phyloP scores from a whole-genome alignment of 345 rosid genomes.

The Ricinus communis region DNA sequence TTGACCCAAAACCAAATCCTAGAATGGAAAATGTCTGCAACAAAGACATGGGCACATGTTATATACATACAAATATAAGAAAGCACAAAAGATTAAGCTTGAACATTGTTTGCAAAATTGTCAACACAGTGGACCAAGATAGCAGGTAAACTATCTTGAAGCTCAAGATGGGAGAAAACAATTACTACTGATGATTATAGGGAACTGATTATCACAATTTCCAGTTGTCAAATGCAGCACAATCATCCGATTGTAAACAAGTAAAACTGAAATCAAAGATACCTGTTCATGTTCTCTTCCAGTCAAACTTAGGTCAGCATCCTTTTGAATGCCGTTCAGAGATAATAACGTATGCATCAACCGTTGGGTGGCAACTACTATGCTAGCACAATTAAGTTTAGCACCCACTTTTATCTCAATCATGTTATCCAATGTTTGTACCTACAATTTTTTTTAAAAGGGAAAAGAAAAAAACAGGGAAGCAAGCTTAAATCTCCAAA shows the following conservation, averaged over 20 bases:
- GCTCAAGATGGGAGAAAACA: not conserved
- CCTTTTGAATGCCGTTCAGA: conserved; percentile 26
- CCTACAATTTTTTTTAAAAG: conserved; percentile 38
- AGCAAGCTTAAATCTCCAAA: conserved; percentile 5
- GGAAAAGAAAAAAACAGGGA: conserved; percentile 12
- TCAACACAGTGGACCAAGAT: too few species aligned
- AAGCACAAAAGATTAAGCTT: not conserved
- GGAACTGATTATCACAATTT: not conserved
- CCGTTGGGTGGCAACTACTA: conserved; percentile 51
- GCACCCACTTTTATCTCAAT: conserved; percentile 43
- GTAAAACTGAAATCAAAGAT: not conserved
- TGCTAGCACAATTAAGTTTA: conserved; percentile 64
- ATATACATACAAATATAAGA: not conserved
- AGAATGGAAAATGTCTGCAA: not conserved
- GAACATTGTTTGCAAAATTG: not conserved
- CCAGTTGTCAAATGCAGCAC: not conserved
- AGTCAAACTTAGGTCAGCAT: conserved; percentile 28
- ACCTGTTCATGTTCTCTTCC: conserved; percentile 63
- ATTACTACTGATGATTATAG: not conserved
- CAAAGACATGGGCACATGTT: not conserved
- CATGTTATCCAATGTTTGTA: conserved; percentile 53
- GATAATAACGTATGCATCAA: conserved; percentile 49
- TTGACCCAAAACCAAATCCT: conserved; percentile 2
- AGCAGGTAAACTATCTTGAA: not conserved
- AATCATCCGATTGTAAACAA: not conserved